These are phyloP conservation scores for Coix lacrymajobi DNA, from an alignment of 176 grass and related monocot genomes.

Conservation along the genomic window DNA sequence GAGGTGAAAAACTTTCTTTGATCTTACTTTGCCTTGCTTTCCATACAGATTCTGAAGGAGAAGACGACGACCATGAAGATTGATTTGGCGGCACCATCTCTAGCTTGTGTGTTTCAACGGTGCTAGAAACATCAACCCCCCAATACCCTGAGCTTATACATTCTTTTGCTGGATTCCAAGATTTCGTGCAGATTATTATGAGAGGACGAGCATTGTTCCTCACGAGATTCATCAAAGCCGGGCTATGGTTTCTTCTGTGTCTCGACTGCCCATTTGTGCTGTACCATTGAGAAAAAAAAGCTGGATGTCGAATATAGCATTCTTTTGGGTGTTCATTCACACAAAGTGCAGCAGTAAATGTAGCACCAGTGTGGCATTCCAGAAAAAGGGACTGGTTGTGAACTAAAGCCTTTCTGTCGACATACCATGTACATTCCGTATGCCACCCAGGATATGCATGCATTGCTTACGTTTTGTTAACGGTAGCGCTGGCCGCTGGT, in stretches of 20 bases:
- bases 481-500: not conserved
- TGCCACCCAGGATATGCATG: not conserved
- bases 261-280: not conserved
- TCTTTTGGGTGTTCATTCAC: slow-evolving; percentile 11
- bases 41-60: slow-evolving; percentile 64
- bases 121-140: not conserved
- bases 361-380: not conserved
- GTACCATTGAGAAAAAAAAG: not conserved
- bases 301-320: not conserved
- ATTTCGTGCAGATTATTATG: slow-evolving; percentile 28
- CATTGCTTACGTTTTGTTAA: not conserved
- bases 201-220: slow-evolving; percentile 1
- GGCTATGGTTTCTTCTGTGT: not conserved
- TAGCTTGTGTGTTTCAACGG: not conserved
- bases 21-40: not conserved
- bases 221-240: not conserved
- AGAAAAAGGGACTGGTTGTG: not conserved
- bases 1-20: not conserved
- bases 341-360: not conserved
- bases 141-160: not conserved
- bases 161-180: slow-evolving; percentile 9
- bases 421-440: not conserved
- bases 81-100: slow-evolving; percentile 16
- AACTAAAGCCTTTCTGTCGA: not conserved
- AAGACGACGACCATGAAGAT: slow-evolving; percentile 81